These are phyloP conservation scores for Simplicillium sp. DNA, from an alignment of 2,329 filamentous ascomycete species.

Conservation along the genomic window DNA sequence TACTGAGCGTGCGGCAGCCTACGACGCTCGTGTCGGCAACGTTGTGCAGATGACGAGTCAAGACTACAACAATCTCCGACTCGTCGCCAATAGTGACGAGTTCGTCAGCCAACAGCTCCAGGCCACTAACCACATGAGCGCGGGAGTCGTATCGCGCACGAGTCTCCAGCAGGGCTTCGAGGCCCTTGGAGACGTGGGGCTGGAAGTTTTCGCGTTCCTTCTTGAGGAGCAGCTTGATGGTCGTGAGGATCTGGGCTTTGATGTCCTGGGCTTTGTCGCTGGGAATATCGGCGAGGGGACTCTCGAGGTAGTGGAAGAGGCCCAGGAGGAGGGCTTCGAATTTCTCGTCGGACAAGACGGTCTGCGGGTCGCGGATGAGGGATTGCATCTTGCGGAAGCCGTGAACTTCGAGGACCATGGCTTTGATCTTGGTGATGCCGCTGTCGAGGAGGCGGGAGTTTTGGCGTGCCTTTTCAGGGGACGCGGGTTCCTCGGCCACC, in stretches of 20 bases:
- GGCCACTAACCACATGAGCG: constrained; percentile 62
- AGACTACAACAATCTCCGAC: constrained; percentile 46
- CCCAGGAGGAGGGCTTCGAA: constrained; percentile 60
- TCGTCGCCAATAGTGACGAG: constrained; percentile 57
- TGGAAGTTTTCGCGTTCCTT: constrained; percentile 57
- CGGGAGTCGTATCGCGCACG: constrained; percentile 58
- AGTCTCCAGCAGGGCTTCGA: constrained; percentile 57
- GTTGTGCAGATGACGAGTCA: constrained; percentile 36
- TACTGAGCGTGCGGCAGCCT: constrained; percentile 45
- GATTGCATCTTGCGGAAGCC: constrained; percentile 72
- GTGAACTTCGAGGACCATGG: constrained; percentile 66
- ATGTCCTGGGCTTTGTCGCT: constrained; percentile 61
- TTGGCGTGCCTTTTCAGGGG: constrained; percentile 46
- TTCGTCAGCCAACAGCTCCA: constrained; percentile 66
- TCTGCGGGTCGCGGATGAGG: constrained; percentile 57
- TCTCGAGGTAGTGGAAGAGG: constrained; percentile 64
- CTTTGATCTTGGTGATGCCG: constrained; percentile 63
- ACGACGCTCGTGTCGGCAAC: constrained; percentile 30
- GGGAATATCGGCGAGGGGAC: constrained; percentile 41
- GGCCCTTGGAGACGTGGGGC: constrained; percentile 56
- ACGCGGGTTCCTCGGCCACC: constrained; percentile 15
- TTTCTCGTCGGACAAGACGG: constrained; percentile 55
- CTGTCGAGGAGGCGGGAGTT: constrained; percentile 59
- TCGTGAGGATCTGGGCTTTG: constrained; percentile 65
- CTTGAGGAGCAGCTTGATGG: constrained; percentile 63